Evolutionary conservation across 805 yeast genomes (phyloP), one percentile per base, ranked within the genome.

Genomic region (Nakazawaea anatomiae): DNA sequence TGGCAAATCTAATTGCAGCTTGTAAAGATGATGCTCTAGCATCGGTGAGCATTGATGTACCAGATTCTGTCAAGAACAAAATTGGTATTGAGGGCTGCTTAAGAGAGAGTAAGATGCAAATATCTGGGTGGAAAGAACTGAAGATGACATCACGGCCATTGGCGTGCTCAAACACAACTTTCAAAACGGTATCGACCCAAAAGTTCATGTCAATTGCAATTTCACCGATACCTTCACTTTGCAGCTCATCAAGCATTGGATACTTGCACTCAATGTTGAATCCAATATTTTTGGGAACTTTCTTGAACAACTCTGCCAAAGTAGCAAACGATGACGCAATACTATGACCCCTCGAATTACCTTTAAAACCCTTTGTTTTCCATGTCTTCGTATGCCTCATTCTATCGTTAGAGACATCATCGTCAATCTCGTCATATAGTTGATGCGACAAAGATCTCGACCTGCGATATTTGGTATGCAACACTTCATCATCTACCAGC

Each of bases 41-140:
- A 65, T 92, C 98, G 3, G 95, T 91, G 96, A 91, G 89, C n/a
- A 61, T 64, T 8, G 74, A 70, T 0, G 96, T 84, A 6, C 98
- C 98, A 1, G 89, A 76, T 63, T 92, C 98, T 0, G 97, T 91
- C 57, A 92, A 74, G 62, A 85, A 92, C 59, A 92, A 75, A 54
- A 92, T 87, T 1, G 98, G 98, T 59, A 91, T 87, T 0, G 92
- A 80, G 30, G 97, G 97, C 68, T 91, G 98, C 65, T 92, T 92
- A 68, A 92, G 71, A 1, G 96, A 86, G 41, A 92, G 71, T 74
- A 90, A 72, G 48, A 88, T 67, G 67, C 98, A 92, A 34, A 89
- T 79, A 64, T 92, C 98, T 0, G 98, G 98, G 61, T 92, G 96
- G 76, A 92, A 92, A 2, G 96, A 87, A 1, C 96, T 89, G 60